Base-by-base conservation (phyloP, 2,329 filamentous ascomycete genomes). In the Cladosporium sp. region DNA sequence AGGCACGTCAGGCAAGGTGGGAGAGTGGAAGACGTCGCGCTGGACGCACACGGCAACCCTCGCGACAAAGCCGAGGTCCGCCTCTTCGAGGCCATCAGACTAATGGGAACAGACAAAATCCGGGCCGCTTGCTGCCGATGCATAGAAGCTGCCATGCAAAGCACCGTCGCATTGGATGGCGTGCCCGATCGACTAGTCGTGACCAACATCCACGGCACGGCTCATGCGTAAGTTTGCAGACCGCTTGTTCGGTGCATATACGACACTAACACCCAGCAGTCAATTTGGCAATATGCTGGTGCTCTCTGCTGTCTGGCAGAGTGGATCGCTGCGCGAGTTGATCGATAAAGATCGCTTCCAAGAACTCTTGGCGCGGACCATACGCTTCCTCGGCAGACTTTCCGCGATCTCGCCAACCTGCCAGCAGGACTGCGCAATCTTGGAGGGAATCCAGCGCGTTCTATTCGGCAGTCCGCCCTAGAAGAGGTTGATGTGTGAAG, bases 221-320 rank as follows among this genome's bases (percentile, higher is more conserved):
- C 92, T 62, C 93, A 97, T 80, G 92, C 92, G 90, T 96, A 88
- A 84, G 90, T 85, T 12, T 54, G 12, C 37, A 2, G 43, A 28
- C 25, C 20, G 6, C 9, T 20, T 20, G 11, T 42, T 42, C 15
- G 39, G 12, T 12, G 3, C 15, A 15, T 40, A 50, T 39, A 19
- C 19, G 51, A 36, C 47, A 59, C 69, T 74, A 64, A 75, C 61
- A 38, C 59, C 20, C 12, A 42, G 40, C 54, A 96, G 92, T 5
- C 94, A 99, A 90, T 99, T 95, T 79, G 93, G 94, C 60, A 97
- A 97, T 71, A 84, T 97, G 69, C 80, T 97, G 51, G 90, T 95
- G 15, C 83, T 99, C 2, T 86, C 90, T 25, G 92, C 92, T 1
- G 88, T 88, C 3, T 92, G 86, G 73, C 83, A 82, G 61, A 81